Percentiles rank a stretch among this genome's conserved stretches.
These are phyloP conservation scores for Rubia yunnanensis DNA, from an alignment of 257 asterid species.

Conservation along the genomic window DNA sequence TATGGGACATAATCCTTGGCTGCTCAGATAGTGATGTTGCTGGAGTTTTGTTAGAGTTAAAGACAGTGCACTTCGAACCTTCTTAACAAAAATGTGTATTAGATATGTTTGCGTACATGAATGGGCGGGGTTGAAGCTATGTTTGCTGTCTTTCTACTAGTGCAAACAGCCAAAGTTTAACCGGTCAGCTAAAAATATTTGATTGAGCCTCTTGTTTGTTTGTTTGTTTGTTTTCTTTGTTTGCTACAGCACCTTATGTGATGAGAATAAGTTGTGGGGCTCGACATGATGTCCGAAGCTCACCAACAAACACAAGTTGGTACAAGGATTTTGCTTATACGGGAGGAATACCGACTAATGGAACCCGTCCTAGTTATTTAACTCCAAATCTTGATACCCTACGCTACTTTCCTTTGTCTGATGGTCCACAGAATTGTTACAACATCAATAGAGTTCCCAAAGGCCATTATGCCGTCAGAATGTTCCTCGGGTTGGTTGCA, in stretches of 20 bases:
- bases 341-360: slow-evolving; percentile 83
- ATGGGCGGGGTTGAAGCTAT: background rate
- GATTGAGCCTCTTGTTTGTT: slow-evolving; percentile 3
- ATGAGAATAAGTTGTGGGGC: slow-evolving; percentile 97
- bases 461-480: slow-evolving; percentile 74
- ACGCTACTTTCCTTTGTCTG: slow-evolving; percentile 79
- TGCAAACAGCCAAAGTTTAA: background rate
- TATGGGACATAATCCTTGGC: background rate
- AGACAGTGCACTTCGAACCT: background rate
- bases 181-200: background rate
- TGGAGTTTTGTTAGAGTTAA: background rate
- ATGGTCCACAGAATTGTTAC: slow-evolving; percentile 93
- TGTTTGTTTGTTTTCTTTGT: slow-evolving; percentile 5
- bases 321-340: slow-evolving; percentile 87
- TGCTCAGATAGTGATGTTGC: background rate
- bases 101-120: background rate
- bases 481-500: slow-evolving; percentile 59
- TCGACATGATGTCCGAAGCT: slow-evolving; percentile 51
- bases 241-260: slow-evolving; percentile 68
- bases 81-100: background rate
- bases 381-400: slow-evolving; percentile 57
- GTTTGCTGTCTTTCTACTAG: background rate
- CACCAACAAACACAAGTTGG: slow-evolving; percentile 79
- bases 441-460: slow-evolving; percentile 75
- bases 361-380: slow-evolving; percentile 61